phyloP scores from a whole-genome alignment of 2,329 filamentous ascomycete species.

The Dryadomyces sulphureus region DNA sequence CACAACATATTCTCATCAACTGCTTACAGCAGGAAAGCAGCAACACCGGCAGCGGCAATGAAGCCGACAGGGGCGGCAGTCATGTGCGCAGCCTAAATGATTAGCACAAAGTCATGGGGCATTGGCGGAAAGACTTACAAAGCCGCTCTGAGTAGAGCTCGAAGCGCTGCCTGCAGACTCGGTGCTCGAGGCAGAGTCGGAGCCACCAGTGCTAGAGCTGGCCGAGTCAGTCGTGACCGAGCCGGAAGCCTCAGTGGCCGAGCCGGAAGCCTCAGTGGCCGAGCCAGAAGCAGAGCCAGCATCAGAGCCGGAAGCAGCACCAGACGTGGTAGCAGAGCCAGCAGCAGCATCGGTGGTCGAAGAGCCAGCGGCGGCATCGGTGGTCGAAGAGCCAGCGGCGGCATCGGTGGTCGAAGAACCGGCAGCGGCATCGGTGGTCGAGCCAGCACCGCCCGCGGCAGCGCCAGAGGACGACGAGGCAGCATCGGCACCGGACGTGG shows the following conservation, averaged over 20 bases:
- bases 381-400: background rate
- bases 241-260: background rate
- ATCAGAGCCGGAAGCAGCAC: background rate
- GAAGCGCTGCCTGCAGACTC: background rate
- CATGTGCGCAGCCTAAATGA: constrained; percentile 19
- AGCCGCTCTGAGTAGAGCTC: constrained; percentile 1
- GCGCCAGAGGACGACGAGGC: background rate
- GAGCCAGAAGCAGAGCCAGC: background rate
- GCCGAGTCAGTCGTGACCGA: background rate
- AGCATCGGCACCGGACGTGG: background rate
- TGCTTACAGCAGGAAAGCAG: constrained; percentile 31
- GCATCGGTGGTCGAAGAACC: background rate
- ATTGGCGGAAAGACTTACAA: constrained; percentile 12
- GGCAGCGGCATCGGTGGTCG: background rate
- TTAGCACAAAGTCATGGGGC: constrained; percentile 2
- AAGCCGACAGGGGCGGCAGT: constrained; percentile 31
- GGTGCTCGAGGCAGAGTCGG: constrained; percentile 4
- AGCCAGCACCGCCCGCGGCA: background rate
- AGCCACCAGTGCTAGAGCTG: constrained; percentile 3
- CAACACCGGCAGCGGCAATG: constrained; percentile 33
- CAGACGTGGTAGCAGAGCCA: background rate
- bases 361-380: background rate
- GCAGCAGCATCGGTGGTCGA: background rate
- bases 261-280: background rate
- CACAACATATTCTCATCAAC: no score